Evolutionary conservation across 176 grass and related monocot species (phyloP), one percentile per base, ranked within the genome.

Genomic region (Cenchrus purpureus): DNA sequence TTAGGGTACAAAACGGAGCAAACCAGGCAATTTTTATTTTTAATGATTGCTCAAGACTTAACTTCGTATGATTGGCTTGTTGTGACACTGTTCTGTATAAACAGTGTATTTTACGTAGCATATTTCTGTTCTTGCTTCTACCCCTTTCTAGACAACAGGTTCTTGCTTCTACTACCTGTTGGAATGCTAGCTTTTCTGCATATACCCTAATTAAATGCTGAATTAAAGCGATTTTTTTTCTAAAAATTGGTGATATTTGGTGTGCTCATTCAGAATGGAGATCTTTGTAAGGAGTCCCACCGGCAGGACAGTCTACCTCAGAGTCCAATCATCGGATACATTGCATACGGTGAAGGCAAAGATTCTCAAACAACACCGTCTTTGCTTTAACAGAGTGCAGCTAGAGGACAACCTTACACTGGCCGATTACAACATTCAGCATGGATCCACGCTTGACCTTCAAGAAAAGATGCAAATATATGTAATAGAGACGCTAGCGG

Each of bases 251-350:
- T 50, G 10, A 66, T 66, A 10, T 66, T 51, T 73, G n/a, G 19
- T 56, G 6, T 51, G 1, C 43, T 73, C 25, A 10, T 61, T 61
- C 43, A 73, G 6, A 1, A 73, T 83, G 80, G 25, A 73, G 4
- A 31, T 83, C 80, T 50, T 73, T 22, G 80, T 83, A 16, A 83
- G 59, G 16, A 83, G 5, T 6, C 17, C 80, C 10, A 62, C 68
- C 11, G 68, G 68, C 1, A 73, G 13, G 56, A 73, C 16, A n/a
- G 62, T 63, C 25, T 13, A 42, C 28, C 25, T 73, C 56, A 73
- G 1, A 16, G 68, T 59, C 11, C 10, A 73, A 12, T 43, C 55
- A 62, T 51, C 55, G 50, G 80, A 83, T 34, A 73, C 68, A 25
- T 19, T 73, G 1, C 0, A 7, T 14, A 50, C 9, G 15, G 25